These are phyloP conservation scores for Madurella mycetomatis DNA, from an alignment of 2,329 filamentous ascomycete species.

Conservation along the genomic window DNA sequence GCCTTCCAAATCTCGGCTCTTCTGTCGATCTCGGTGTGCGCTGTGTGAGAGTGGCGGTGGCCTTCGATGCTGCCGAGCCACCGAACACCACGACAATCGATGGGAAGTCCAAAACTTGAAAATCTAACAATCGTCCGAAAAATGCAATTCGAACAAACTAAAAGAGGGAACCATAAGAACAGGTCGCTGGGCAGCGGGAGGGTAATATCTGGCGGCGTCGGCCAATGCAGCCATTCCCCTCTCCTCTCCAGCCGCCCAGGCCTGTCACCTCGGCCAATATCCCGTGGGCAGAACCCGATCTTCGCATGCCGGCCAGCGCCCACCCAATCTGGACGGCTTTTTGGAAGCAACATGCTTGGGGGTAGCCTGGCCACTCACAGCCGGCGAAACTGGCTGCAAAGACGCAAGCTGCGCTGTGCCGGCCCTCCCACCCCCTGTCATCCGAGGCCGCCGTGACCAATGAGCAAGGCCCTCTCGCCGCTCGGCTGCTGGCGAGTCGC, in stretches of 20 bases:
- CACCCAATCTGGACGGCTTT: constrained; percentile 23
- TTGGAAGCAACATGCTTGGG: constrained; percentile 14
- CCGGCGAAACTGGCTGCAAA: constrained; percentile 13
- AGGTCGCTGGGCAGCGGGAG: constrained; percentile 16
- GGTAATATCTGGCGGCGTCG: constrained; percentile 23
- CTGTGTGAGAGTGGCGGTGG: neutral
- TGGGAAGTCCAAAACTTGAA: constrained; percentile 1
- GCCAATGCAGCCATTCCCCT: constrained; percentile 16
- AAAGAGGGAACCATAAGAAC: constrained; percentile 7
- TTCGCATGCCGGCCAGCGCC: constrained; percentile 13
- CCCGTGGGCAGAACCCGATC: constrained; percentile 3
- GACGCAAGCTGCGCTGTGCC: constrained; percentile 20
- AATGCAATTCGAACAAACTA: constrained; percentile 2
- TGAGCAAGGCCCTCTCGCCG: constrained; percentile 16
- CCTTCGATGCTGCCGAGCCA: constrained; percentile 5
- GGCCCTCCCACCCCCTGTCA: constrained; percentile 24
- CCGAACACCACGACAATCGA: neutral
- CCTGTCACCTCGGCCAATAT: constrained; percentile 19
- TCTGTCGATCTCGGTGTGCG: constrained; percentile 17
- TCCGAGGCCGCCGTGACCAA: constrained; percentile 16
- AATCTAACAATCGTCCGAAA: neutral
- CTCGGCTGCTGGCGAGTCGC: constrained; percentile 22
- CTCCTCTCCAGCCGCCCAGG: constrained; percentile 27
- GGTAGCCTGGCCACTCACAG: constrained; percentile 19
- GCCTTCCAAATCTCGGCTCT: constrained; percentile 14